Evolutionary conservation across 768 basidiomycete genomes (phyloP), one percentile per base, ranked within the genome.

Genomic region (Pleurotus platypus): DNA sequence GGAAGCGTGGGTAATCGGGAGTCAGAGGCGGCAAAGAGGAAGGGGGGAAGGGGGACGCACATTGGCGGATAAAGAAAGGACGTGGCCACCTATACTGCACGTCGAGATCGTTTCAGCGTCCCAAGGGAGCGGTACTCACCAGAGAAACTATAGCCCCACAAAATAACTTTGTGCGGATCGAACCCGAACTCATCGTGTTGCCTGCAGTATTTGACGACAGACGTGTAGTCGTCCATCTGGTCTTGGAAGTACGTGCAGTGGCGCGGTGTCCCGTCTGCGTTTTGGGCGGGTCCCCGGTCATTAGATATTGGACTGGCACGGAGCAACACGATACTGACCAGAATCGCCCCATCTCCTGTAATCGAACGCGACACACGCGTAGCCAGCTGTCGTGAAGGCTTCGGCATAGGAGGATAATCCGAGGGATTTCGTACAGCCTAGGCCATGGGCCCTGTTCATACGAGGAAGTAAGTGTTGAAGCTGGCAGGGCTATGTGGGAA

Each of bases 301-400:
- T 35, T 16, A 55, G 45, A 51, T 4, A 22, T 35, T 7, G 12
- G 30, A 47, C 26, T 3, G 37, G 20, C 5, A 27, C 24, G 0
- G 6, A 51, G 8, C 9, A n/a, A 47, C 13, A 9, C 30, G 18
- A 1, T 1, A 38, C 11, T 55, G 59, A 70, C 72, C 71, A 20
- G 72, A 75, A 1, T 60, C 59, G 4, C 74, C 74, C 72, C 72
- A 75, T 9, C 71, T 64, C 11, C 74, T 68, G 56, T 74, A 75
- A 61, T 75, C 73, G 48, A 75, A 75, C 16, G 72, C 67, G 6
- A 74, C 50, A 48, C 61, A 69, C 0, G 67, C 72, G 46, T 74
- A 73, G 8, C 71, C 72, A 5, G 59, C 57, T 1, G 55, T 43
- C 4, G 68, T 63, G 50, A 72, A 74, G 15, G 59, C 59, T 43